A percentile compares a stretch with the other conserved stretches of the same genome.
Evolutionary conservation across 2,329 filamentous ascomycete genomes (phyloP).

Genomic region (Cladosporium austrohemisphaericum): DNA sequence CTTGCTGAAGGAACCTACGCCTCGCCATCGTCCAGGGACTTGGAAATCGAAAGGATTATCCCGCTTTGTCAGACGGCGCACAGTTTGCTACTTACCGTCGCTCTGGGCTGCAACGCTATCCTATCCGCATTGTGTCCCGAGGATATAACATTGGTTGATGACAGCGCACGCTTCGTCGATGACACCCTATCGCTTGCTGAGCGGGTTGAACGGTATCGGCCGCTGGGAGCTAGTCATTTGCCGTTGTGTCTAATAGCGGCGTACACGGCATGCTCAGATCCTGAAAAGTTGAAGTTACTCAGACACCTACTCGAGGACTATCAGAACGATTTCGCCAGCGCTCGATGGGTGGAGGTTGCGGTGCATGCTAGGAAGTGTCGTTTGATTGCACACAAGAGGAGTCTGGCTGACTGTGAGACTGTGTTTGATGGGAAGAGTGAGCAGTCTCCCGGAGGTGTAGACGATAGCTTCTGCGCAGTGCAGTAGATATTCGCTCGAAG

Average conservation of each 20-base stretch:
- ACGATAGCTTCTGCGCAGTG: background rate
- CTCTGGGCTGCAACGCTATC: constrained; percentile 6
- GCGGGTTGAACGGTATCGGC: constrained; percentile 1
- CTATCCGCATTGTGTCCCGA: background rate
- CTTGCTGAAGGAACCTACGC: background rate
- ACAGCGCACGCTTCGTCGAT: background rate
- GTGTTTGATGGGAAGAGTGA: background rate
- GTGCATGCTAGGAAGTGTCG: background rate
- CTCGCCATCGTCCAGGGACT: background rate
- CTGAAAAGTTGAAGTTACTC: background rate
- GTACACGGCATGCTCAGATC: background rate
- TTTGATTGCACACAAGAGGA: background rate
- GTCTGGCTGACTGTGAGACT: background rate
- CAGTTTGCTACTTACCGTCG: constrained; percentile 7
- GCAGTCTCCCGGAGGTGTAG: background rate
- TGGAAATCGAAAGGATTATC: background rate
- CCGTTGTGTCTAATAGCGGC: constrained; percentile 8
- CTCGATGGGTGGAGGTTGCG: background rate
- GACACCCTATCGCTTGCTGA: background rate
- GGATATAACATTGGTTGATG: background rate
- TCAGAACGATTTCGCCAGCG: background rate
- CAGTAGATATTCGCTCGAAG: no score
- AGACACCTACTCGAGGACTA: background rate
- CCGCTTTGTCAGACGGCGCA: constrained; percentile 5
- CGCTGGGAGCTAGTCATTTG: constrained; percentile 7